Base-by-base conservation (phyloP, 1,284 basidiomycete genomes). In the Puccinia hordei region DNA sequence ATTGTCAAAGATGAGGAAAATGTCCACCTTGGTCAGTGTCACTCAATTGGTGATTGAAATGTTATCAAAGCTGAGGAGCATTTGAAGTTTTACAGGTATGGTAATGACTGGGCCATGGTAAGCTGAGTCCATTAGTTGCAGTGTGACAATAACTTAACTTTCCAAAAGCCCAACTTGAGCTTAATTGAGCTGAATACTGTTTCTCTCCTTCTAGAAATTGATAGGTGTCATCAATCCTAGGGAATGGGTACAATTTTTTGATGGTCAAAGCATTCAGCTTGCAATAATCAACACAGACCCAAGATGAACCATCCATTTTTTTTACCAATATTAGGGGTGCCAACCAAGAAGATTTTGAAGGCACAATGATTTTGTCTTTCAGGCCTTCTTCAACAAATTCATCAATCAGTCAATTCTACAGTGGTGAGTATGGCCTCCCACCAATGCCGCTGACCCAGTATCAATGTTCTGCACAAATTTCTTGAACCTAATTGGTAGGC, bases 371-470 rank as follows among this genome's bases (percentile, higher is more conserved):
- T 15, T 57, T 57, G 13, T 49, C 27, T 6, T 53, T 27, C 2
- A 73, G 19, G 30, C 72, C 53, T 6, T 73, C 72, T 73, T 53
- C 15, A 4, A 55, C 72, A 24, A 73, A 73, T 41, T 73, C 22
- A 9, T 73, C 49, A 44, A 73, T 73, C 3, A 57, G 22, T 6
- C 10, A 17, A 27, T 77, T 10, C 65, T 73, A 30, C 12, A 10
- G 53, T 57, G 53, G 53, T 57, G 59, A 35, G 61, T 30, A 15
- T 65, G 61, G 27, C n/a, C 38, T 2, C 0, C 73, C 51, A 19
- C 61, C 55, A 41, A 61, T n/a, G 41, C n/a, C 8, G 53, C 33
- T 19, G 17, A n/a, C n/a, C 55, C 44, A 19, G 73, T 74, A 8
- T 74, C 57, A 9, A 74, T 74, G 19, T 35, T 24, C 6, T 74